A percentile compares a stretch with the other conserved stretches of the same genome.
These are phyloP conservation scores for Metarhizium sp. DNA, from an alignment of 2,329 filamentous ascomycete species.

Conservation along the genomic window DNA sequence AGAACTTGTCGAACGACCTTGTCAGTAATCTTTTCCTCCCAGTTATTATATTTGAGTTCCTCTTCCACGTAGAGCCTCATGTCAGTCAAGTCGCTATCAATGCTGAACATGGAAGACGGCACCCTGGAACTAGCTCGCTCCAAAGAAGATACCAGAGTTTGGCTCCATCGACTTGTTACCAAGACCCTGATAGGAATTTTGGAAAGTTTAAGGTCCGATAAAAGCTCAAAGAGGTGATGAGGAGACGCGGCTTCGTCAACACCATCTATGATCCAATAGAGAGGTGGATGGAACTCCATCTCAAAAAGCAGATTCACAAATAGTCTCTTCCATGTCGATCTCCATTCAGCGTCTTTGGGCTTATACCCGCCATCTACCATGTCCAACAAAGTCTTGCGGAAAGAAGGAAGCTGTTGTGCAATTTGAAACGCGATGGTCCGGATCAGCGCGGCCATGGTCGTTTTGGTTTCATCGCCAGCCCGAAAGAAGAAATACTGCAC, in stretches of 20 bases:
- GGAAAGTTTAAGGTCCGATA: neutral
- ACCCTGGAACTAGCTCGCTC: neutral
- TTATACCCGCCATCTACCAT: constrained; percentile 11
- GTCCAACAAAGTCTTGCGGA: constrained; percentile 13
- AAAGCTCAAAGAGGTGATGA: constrained; percentile 12
- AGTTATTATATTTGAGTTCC: neutral
- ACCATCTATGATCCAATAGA: constrained; percentile 29
- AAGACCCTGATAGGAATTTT: constrained; percentile 6
- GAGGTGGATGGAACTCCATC: constrained; percentile 8
- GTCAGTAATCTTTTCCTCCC: neutral
- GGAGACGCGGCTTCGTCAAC: constrained; percentile 25
- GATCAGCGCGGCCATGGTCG: constrained; percentile 11
- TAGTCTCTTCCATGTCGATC: constrained; percentile 21
- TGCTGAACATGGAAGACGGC: neutral
- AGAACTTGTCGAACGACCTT: constrained; percentile 8
- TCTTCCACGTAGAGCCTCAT: neutral
- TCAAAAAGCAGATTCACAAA: constrained; percentile 21
- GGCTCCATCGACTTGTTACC: neutral
- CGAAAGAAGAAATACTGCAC: constrained; percentile 19
- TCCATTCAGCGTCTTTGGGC: constrained; percentile 9
- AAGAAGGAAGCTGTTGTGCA: constrained; percentile 9
- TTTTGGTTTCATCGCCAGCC: constrained; percentile 12
- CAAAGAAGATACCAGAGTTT: constrained; percentile 11
- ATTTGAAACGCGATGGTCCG: constrained; percentile 18
- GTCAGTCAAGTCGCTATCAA: neutral